phyloP scores from a whole-genome alignment of 1,284 basidiomycete species.

The Exobasidium rhododendri region DNA sequence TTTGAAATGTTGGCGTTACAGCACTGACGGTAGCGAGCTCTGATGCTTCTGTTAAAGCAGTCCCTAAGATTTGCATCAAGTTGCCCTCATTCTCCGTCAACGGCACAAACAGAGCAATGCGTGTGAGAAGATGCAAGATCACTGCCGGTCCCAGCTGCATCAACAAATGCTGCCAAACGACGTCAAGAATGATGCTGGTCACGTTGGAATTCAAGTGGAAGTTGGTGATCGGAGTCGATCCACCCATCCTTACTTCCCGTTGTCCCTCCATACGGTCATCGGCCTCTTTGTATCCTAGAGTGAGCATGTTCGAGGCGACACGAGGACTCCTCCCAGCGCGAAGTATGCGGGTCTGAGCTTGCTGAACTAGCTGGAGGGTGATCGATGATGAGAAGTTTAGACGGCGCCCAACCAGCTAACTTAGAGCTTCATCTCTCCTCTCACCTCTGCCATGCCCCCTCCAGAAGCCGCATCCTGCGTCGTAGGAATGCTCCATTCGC shows the following conservation, averaged over 20 bases:
- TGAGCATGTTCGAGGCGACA: conserved; percentile 60
- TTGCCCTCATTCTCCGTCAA: conserved; percentile 68
- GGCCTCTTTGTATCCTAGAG: conserved; percentile 66
- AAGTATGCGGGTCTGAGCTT: conserved; percentile 11
- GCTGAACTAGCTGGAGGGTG: conserved; percentile 7
- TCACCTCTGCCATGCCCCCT: conserved; percentile 12
- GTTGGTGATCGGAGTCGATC: conserved; percentile 60
- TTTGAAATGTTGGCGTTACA: not conserved
- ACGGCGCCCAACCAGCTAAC: too few species aligned
- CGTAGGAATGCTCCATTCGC: not conserved
- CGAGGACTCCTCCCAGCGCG: not conserved
- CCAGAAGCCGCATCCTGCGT: not conserved
- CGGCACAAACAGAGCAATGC: conserved; percentile 69
- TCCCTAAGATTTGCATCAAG: conserved; percentile 73
- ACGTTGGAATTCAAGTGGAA: conserved; percentile 71
- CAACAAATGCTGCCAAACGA: conserved; percentile 69
- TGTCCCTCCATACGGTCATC: conserved; percentile 32
- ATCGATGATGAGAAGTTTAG: not conserved
- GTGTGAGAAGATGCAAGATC: conserved; percentile 70
- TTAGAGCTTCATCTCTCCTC: not conserved
- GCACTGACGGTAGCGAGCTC: conserved; percentile 24
- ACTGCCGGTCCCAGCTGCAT: conserved; percentile 64
- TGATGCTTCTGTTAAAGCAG: conserved; percentile 62
- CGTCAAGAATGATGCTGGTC: conserved; percentile 63
- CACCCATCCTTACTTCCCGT: conserved; percentile 10